A percentile compares a stretch with the other conserved stretches of the same genome.
Evolutionary conservation across 257 asterid genomes (phyloP).

Genomic region (Gentiana straminea): DNA sequence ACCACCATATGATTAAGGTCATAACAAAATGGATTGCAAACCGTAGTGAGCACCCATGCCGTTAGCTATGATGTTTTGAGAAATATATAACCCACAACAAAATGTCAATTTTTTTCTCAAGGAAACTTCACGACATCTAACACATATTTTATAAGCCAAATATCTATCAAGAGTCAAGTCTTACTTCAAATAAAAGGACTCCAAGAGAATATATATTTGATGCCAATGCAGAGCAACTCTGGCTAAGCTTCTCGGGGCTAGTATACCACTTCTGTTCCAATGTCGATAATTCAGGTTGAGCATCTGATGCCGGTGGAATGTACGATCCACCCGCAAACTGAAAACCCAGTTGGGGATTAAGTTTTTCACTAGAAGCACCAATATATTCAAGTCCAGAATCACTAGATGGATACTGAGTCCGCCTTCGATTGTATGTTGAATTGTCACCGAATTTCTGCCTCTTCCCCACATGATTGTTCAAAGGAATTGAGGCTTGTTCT

Average conservation of each 20-base stretch:
- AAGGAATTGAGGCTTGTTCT: conserved; percentile 21
- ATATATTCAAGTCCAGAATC: conserved; percentile 20
- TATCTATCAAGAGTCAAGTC: conserved; percentile 16
- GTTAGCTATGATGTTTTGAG: background rate
- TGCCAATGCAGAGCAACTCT: conserved; percentile 44
- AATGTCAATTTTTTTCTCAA: background rate
- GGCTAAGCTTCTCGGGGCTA: conserved; percentile 62
- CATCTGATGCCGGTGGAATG: conserved; percentile 22
- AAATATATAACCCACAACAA: background rate
- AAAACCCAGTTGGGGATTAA: conserved; percentile 20
- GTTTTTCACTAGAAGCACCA: conserved; percentile 20
- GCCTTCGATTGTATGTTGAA: conserved; percentile 25
- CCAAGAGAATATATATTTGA: conserved; percentile 85
- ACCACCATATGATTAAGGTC: background rate
- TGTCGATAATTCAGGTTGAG: conserved; percentile 24
- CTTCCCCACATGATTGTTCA: conserved; percentile 33
- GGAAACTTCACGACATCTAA: no score
- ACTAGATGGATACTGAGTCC: conserved; percentile 54
- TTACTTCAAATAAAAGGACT: conserved; percentile 91
- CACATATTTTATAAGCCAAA: background rate
- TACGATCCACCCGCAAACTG: conserved; percentile 19
- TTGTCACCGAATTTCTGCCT: conserved; percentile 45
- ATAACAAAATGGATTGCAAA: background rate
- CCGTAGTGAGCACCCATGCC: background rate
- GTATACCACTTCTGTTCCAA: conserved; percentile 79